Percentiles rank a stretch among this genome's conserved stretches.
Conservation (phyloP, 371 early-diverging fungal genomes). For the Mucor lusitanicus region DNA sequence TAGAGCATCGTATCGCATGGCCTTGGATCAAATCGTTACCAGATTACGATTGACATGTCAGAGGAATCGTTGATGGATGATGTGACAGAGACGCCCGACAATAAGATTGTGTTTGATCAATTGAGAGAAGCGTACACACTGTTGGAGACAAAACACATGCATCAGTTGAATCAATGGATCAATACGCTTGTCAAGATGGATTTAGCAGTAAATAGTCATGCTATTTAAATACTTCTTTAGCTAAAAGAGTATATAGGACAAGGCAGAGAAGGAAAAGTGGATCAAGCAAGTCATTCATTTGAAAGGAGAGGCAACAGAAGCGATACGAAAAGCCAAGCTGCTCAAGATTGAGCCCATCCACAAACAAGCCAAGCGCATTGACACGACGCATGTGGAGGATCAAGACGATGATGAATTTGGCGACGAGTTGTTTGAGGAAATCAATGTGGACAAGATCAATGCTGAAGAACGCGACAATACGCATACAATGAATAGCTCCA, state of each 20-base stretch:
- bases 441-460: slow-evolving; percentile 32
- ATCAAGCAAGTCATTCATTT: slow-evolving; percentile 45
- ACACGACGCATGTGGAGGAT: not conserved
- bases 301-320: slow-evolving; percentile 38
- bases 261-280: slow-evolving; percentile 33
- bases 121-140: slow-evolving; percentile 61
- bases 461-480: not conserved
- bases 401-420: slow-evolving; percentile 49
- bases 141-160: slow-evolving; percentile 46
- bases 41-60: slow-evolving; percentile 57
- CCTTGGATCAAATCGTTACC: slow-evolving; percentile 66
- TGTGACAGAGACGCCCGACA: slow-evolving; percentile 60
- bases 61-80: slow-evolving; percentile 51
- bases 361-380: not conserved
- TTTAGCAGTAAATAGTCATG: slow-evolving; percentile 15
- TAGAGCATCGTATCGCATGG: slow-evolving; percentile 48
- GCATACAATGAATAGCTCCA: not conserved
- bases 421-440: slow-evolving; percentile 61
- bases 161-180: slow-evolving; percentile 53
- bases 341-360: slow-evolving; percentile 41
- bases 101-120: slow-evolving; percentile 58
- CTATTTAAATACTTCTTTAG: not conserved
- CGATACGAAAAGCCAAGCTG: slow-evolving; percentile 52
- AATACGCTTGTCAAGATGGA: slow-evolving; percentile 55
- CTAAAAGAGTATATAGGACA: too few relatives aligned